These are phyloP conservation scores for Russula griseocarnosa DNA, from an alignment of 768 basidiomycete genomes.

Conservation along the genomic window DNA sequence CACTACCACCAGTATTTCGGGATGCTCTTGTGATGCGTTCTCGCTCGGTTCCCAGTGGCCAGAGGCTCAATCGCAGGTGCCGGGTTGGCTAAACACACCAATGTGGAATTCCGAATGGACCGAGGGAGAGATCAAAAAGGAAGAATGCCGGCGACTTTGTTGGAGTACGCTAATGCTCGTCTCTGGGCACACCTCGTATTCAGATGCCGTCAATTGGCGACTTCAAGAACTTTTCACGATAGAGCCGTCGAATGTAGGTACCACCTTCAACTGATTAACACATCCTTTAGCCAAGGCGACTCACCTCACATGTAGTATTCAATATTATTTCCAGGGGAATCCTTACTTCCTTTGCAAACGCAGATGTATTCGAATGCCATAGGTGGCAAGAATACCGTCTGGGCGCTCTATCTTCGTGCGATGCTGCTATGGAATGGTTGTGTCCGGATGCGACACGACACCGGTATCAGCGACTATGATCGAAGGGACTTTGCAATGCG, in stretches of 20 bases:
- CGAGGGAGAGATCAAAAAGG: constrained; percentile 63
- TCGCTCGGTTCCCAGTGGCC: constrained; percentile 53
- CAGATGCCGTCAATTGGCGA: constrained; percentile 40
- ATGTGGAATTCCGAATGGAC: constrained; percentile 58
- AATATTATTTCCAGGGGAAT: constrained; percentile 74
- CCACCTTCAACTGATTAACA: background rate
- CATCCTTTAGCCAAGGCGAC: background rate
- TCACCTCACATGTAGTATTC: constrained; percentile 46
- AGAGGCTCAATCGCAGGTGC: constrained; percentile 48
- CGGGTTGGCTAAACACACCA: constrained; percentile 60
- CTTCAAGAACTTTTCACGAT: constrained; percentile 50
- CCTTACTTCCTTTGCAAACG: constrained; percentile 39
- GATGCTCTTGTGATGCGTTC: constrained; percentile 46
- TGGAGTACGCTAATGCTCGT: constrained; percentile 67
- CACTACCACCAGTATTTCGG: background rate
- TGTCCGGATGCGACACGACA: constrained; percentile 51
- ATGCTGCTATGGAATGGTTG: constrained; percentile 74
- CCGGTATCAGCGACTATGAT: constrained; percentile 43
- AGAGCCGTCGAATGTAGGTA: constrained; percentile 63
- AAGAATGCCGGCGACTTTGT: constrained; percentile 66
- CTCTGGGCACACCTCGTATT: constrained; percentile 61
- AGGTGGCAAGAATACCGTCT: constrained; percentile 59
- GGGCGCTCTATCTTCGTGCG: constrained; percentile 68
- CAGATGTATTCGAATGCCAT: constrained; percentile 33
- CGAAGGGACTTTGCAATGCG: constrained; percentile 60